Percentiles rank a stretch among this genome's conserved stretches.
Conservation (phyloP, 495 filamentous ascomycete genomes). For the Tirmania nivea region DNA sequence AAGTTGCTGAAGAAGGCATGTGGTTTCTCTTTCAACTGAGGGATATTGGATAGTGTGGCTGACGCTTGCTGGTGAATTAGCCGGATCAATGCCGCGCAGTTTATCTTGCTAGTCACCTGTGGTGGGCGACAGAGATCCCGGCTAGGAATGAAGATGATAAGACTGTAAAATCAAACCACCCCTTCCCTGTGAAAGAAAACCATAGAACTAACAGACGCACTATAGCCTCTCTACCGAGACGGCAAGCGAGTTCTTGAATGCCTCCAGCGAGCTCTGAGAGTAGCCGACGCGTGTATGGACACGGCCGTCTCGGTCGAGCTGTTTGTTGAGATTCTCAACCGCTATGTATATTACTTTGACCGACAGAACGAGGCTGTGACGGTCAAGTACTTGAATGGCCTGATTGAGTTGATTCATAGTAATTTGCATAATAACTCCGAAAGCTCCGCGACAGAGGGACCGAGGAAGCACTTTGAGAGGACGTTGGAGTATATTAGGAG, state of each 20-base stretch:
- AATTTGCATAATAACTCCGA: slow-evolving; percentile 70
- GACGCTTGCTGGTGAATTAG: not conserved
- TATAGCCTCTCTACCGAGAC: slow-evolving; percentile 54
- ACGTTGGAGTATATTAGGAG: slow-evolving; percentile 82
- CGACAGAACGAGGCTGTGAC: slow-evolving; percentile 97
- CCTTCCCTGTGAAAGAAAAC: slow-evolving; percentile 11
- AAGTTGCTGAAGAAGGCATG: slow-evolving; percentile 69
- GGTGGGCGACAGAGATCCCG: slow-evolving; percentile 87
- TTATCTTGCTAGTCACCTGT: slow-evolving; percentile 84
- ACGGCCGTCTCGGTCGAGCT: slow-evolving; percentile 93
- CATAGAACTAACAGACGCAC: slow-evolving; percentile 22
- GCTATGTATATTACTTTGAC: slow-evolving; percentile 98
- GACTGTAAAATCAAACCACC: not conserved
- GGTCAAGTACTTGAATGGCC: slow-evolving; percentile 90
- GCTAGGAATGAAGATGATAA: slow-evolving; percentile 67
- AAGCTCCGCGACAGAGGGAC: slow-evolving; percentile 55
- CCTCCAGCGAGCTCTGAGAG: slow-evolving; percentile 79
- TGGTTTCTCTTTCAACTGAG: not conserved
- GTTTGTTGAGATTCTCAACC: slow-evolving; percentile 93
- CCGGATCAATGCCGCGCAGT: slow-evolving; percentile 94
- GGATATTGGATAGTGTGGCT: not conserved
- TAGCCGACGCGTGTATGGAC: slow-evolving; percentile 98
- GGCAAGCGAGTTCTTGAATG: slow-evolving; percentile 94
- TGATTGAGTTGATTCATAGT: slow-evolving; percentile 94
- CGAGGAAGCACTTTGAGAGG: slow-evolving; percentile 76